Conservation (phyloP, 176 grass and related monocot genomes). For the Tillandsia leiboldiana region DNA sequence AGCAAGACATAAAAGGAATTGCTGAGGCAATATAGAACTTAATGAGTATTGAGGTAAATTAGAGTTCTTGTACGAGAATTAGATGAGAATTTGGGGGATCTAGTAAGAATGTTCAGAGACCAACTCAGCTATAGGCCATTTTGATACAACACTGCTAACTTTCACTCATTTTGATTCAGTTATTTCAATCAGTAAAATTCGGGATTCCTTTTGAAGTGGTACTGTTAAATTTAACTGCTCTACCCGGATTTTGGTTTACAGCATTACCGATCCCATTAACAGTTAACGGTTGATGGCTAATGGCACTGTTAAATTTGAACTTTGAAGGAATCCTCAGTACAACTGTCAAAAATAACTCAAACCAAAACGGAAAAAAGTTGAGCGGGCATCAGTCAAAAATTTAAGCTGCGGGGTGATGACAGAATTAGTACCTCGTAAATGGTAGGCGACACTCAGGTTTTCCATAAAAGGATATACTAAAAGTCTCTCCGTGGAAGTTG, state of each 20-base stretch:
- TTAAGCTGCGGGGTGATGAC: constrained; percentile 1
- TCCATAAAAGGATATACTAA: constrained; percentile 96
- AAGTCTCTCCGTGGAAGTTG: constrained; percentile 45
- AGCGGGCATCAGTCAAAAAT: neutral
- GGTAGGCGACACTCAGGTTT: constrained; percentile 75
- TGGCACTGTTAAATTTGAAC: no score
- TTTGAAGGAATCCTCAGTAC: no score
- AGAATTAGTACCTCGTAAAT: constrained; percentile 57
- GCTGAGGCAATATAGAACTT: no score
- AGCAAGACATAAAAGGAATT: neutral
- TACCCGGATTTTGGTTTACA: no score
- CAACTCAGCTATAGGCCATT: neutral
- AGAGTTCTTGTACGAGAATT: neutral
- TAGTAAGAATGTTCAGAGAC: no score
- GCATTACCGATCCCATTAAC: no score
- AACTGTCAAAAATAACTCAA: no score
- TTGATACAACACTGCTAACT: neutral
- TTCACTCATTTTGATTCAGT: neutral
- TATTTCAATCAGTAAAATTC: neutral
- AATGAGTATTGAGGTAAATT: no score
- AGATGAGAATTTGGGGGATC: neutral
- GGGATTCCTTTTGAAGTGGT: neutral
- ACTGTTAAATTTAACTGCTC: no score
- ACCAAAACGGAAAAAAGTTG: neutral
- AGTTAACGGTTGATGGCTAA: no score